Conservation (phyloP, 345 rosid genomes). For the Murraya paniculata region DNA sequence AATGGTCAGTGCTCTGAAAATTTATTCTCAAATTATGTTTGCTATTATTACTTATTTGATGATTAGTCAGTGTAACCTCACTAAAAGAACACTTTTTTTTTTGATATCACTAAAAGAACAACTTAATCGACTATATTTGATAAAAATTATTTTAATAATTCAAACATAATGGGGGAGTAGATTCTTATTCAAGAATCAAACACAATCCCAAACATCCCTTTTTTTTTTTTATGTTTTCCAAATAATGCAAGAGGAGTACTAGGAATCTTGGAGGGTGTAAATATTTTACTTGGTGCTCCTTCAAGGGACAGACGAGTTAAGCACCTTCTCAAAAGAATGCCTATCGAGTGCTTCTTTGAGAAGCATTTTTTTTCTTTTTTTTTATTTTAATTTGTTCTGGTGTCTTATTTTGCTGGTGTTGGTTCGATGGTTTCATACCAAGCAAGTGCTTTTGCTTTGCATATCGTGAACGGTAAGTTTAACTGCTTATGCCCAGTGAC, state of each 20-base stretch:
- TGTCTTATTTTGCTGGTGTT: background rate
- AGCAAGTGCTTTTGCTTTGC: background rate
- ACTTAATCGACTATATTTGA: no score
- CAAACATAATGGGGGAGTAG: fast-evolving
- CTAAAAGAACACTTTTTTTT: no score
- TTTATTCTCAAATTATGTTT: no score
- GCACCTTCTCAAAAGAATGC: background rate
- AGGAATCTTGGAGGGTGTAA: background rate
- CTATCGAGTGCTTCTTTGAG: background rate
- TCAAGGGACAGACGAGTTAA: no score
- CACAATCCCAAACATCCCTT: no score
- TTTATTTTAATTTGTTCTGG: background rate
- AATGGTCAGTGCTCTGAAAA: no score
- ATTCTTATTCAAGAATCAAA: no score
- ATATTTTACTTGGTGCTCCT: background rate
- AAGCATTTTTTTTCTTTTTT: background rate
- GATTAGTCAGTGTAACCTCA: no score
- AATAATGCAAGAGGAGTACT: background rate
- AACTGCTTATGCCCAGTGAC: background rate
- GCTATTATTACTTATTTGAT: no score
- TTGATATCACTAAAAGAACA: no score
- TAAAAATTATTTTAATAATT: no score
- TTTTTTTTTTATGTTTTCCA: no score
- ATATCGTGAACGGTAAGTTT: background rate
- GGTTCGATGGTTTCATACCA: background rate